phyloP scores from a whole-genome alignment of 352 stramenopile species.

The Aphanomyces astaci region DNA sequence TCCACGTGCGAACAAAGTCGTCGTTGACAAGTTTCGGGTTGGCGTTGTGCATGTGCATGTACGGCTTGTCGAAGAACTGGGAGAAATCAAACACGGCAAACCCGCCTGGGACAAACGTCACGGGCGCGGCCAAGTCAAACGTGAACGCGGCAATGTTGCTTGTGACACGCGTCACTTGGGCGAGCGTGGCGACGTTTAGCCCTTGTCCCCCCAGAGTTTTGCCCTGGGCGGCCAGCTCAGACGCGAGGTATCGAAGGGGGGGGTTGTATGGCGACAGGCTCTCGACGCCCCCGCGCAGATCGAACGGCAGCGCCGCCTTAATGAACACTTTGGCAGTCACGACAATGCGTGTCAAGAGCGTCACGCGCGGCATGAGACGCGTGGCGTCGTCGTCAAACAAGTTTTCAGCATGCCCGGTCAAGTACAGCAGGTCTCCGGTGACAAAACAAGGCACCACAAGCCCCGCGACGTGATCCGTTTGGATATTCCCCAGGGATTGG shows the following conservation, averaged over 20 bases:
- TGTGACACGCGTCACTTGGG: not conserved
- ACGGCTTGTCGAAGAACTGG: not conserved
- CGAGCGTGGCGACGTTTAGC: conserved; percentile 5
- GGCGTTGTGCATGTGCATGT: conserved; percentile 15
- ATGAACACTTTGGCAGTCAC: conserved; percentile 15
- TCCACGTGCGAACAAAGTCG: conserved; percentile 23
- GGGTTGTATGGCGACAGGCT: conserved; percentile 19
- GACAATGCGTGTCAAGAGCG: conserved; percentile 13
- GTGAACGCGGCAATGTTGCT: conserved; percentile 1
- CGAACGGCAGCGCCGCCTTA: not conserved
- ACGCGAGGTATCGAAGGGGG: not conserved
- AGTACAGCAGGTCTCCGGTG: conserved; percentile 8
- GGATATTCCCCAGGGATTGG: conserved; percentile 15
- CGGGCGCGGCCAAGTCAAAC: conserved; percentile 8
- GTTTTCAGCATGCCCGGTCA: conserved; percentile 17
- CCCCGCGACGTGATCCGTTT: conserved; percentile 12
- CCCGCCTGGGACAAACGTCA: conserved; percentile 1
- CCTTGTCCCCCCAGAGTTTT: not conserved
- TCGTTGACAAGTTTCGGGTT: conserved; percentile 18
- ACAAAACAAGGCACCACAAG: conserved; percentile 12
- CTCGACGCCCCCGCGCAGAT: not conserved
- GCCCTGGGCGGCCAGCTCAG: not conserved
- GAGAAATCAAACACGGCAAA: conserved; percentile 16
- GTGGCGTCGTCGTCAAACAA: conserved; percentile 11
- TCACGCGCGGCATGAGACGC: conserved; percentile 18